phyloP scores from a whole-genome alignment of 176 grass and related monocot genomes.

The Zizania latifolia region DNA sequence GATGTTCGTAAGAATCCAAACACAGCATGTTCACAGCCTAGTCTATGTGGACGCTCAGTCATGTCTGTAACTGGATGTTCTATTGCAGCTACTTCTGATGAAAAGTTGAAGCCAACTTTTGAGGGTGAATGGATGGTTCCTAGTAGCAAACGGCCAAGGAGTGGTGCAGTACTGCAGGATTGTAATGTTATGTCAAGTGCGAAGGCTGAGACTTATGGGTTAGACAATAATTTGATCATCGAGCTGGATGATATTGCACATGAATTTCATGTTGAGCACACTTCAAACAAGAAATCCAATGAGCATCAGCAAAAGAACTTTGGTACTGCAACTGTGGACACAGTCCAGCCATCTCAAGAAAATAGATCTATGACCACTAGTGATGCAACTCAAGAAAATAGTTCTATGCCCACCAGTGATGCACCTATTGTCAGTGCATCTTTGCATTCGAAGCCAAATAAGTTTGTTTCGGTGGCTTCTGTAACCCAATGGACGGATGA shows the following conservation, averaged over 20 bases:
- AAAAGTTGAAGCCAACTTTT: neutral
- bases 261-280: neutral
- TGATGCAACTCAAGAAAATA: neutral
- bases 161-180: neutral
- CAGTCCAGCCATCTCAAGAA: neutral
- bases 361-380: neutral
- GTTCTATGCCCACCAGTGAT: neutral
- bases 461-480: neutral
- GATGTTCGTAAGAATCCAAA: neutral
- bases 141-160: constrained; percentile 19
- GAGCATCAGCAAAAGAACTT: neutral
- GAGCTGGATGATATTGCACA: constrained; percentile 1
- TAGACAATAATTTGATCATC: neutral
- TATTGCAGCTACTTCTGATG: neutral
- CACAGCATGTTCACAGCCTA: neutral
- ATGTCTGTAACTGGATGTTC: neutral
- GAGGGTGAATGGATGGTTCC: neutral
- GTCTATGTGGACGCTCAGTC: constrained; percentile 5
- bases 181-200: neutral
- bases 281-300: neutral
- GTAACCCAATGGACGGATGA: constrained; percentile 37
- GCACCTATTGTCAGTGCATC: neutral
- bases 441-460: neutral
- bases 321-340: neutral
- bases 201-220: neutral